Evolutionary conservation across 306 rosid genomes (phyloP), one percentile per base, ranked within the genome.

Genomic region (Calophaca sinica): DNA sequence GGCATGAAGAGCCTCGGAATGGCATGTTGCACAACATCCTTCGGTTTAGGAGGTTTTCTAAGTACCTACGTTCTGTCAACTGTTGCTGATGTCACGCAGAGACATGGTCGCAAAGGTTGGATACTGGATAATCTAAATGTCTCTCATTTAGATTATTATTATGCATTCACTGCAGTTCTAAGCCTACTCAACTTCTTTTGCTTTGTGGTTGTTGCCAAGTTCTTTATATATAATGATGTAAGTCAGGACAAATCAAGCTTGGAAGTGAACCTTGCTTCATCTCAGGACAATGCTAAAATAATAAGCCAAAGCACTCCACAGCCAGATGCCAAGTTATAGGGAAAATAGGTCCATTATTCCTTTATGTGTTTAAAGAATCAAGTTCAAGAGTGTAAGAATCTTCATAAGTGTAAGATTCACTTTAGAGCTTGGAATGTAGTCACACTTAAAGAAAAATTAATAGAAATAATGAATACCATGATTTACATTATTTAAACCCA

Each of bases 1-100:
- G 82, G 85, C 68, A 87, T 88, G 94, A 91, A 93, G 57, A 93
- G 97, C 63, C 81, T 93, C 3, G 98, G 97, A 29, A 87, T 92
- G 9, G 80, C 96, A 7, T 93, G 83, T 73, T 89, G 69, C 80
- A 84, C 91, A 0, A 88, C 87, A 48, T 83, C 87, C 65, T 7
- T 85, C 48, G 98, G 94, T 4, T 46, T 88, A 35, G 98, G 97
- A 42, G 74, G 83, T 55, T 89, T 93, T 28, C 82, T 91, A 2
- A 83, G 94, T 62, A 88, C 85, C 53, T 86, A 89, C 62, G 20
- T 93, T 62, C 79, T 93, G 7, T 38, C 87, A 1, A 84, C 89
- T 32, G 92, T 91, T 46, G 79, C 96, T 2, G 63, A 86, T 54
- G 28, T 75, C 41, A 85, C 97, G 41, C 14, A 81, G 76, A 80